Conservation (phyloP, 2,329 filamentous ascomycete species). For the Trichophyton benhamiae region DNA sequence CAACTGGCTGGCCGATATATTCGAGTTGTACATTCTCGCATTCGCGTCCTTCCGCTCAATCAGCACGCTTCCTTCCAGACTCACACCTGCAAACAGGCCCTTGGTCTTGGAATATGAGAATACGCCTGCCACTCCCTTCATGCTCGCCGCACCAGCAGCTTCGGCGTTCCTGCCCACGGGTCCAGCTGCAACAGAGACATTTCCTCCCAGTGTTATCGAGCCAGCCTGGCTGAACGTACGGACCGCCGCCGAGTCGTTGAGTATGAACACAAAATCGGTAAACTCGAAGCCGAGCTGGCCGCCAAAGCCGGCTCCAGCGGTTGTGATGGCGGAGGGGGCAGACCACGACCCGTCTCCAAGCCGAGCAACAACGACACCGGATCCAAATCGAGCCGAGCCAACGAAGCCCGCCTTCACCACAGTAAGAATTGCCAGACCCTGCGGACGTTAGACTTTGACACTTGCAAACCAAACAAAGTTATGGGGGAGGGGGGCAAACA, state of each 20-base stretch:
- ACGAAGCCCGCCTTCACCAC: constrained; percentile 41
- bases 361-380: constrained; percentile 39
- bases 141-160: constrained; percentile 82
- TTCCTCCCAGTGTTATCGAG: constrained; percentile 83
- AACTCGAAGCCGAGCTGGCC: constrained; percentile 42
- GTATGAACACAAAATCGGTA: constrained; percentile 80
- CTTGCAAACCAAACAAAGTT: background rate
- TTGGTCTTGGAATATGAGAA: constrained; percentile 99
- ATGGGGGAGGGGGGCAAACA: background rate
- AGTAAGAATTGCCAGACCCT: constrained; percentile 40
- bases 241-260: constrained; percentile 82
- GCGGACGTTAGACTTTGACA: background rate
- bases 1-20: constrained; percentile 69
- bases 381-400: constrained; percentile 39
- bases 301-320: constrained; percentile 38
- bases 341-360: constrained; percentile 39
- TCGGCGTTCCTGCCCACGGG: constrained; percentile 91
- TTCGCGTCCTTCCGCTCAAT: constrained; percentile 95
- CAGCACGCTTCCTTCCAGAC: constrained; percentile 81
- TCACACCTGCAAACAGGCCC: constrained; percentile 90
- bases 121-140: constrained; percentile 78
- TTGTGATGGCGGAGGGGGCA: constrained; percentile 38
- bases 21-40: constrained; percentile 81
- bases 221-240: constrained; percentile 89
- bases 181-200: constrained; percentile 89